Conservation (phyloP, 169 alveolate species). For the Plasmodium malariae region DNA sequence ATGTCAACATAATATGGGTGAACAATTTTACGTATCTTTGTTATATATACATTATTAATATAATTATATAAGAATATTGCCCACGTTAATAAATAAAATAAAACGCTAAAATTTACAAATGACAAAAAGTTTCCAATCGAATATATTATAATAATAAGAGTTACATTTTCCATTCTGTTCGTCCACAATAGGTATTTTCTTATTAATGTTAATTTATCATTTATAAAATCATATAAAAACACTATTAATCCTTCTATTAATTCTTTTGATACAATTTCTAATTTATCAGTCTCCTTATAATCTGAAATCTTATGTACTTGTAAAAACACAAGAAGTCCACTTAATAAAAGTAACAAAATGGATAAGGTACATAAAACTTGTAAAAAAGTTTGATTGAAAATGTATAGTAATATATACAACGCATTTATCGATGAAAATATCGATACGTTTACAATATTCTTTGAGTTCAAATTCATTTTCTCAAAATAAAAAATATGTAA, state of each 20-base stretch:
- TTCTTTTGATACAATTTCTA: conserved; percentile 58
- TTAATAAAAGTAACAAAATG: conserved; percentile 55
- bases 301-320: conserved; percentile 43
- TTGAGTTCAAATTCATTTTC: conserved; percentile 38
- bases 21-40: conserved; percentile 7
- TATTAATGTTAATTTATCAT: conserved; percentile 54
- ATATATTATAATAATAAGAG: conserved; percentile 39
- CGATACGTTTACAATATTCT: conserved; percentile 61
- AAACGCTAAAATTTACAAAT: conserved; percentile 57
- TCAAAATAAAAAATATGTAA: background rate
- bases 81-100: conserved; percentile 66
- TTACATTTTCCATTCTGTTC: conserved; percentile 40
- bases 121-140: conserved; percentile 57
- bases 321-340: conserved; percentile 71
- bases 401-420: conserved; percentile 43
- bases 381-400: conserved; percentile 57
- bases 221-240: conserved; percentile 40
- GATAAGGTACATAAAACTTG: conserved; percentile 53
- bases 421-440: conserved; percentile 73
- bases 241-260: conserved; percentile 20
- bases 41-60: conserved; percentile 54
- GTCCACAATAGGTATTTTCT: conserved; percentile 63
- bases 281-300: conserved; percentile 63
- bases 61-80: conserved; percentile 51
- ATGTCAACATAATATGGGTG: conserved; percentile 49